Conservation (phyloP, 768 basidiomycete species). For the Porpolomopsis calyptriformis region DNA sequence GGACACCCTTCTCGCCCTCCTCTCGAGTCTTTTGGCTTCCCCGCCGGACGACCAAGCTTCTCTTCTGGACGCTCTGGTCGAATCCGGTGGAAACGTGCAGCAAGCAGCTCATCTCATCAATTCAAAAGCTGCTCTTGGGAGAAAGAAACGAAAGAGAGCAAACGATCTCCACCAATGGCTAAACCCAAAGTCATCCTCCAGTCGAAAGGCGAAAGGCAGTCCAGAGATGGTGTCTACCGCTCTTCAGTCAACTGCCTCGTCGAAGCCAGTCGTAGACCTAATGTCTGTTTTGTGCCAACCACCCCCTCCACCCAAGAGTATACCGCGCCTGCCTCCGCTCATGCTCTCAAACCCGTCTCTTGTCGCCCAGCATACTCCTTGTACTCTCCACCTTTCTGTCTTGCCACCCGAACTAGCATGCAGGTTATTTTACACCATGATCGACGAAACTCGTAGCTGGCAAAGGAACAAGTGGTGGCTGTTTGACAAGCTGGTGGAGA, state of each 20-base stretch:
- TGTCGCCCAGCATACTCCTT: slow-evolving; percentile 62
- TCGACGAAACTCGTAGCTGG: slow-evolving; percentile 53
- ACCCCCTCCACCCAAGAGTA: slow-evolving; percentile 25
- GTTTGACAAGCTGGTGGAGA: slow-evolving; percentile 72
- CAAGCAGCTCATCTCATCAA: slow-evolving; percentile 35
- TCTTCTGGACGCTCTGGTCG: slow-evolving; percentile 50
- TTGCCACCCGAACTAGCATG: slow-evolving; percentile 71
- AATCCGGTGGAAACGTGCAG: slow-evolving; percentile 45
- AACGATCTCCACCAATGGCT: slow-evolving; percentile 5
- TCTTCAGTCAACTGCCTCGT: slow-evolving; percentile 9
- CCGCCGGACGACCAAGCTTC: slow-evolving; percentile 24
- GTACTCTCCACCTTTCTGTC: slow-evolving; percentile 59
- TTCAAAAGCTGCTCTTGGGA: slow-evolving; percentile 8
- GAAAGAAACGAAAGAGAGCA: slow-evolving; percentile 1
- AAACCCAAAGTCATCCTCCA: slow-evolving; percentile 4
- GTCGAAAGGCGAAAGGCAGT: not conserved
- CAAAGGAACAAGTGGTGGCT: slow-evolving; percentile 76
- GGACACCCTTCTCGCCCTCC: slow-evolving; percentile 56
- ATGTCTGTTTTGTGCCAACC: slow-evolving; percentile 49
- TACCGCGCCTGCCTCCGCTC: slow-evolving; percentile 44
- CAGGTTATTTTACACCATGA: slow-evolving; percentile 62
- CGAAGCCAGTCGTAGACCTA: slow-evolving; percentile 33
- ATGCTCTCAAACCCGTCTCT: slow-evolving; percentile 50
- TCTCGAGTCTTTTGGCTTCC: slow-evolving; percentile 44
- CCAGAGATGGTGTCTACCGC: slow-evolving; percentile 3